A percentile compares a stretch with the other conserved stretches of the same genome.
Evolutionary conservation across 2,329 filamentous ascomycete species (phyloP).

Genomic region (Neofusicoccum ribis): DNA sequence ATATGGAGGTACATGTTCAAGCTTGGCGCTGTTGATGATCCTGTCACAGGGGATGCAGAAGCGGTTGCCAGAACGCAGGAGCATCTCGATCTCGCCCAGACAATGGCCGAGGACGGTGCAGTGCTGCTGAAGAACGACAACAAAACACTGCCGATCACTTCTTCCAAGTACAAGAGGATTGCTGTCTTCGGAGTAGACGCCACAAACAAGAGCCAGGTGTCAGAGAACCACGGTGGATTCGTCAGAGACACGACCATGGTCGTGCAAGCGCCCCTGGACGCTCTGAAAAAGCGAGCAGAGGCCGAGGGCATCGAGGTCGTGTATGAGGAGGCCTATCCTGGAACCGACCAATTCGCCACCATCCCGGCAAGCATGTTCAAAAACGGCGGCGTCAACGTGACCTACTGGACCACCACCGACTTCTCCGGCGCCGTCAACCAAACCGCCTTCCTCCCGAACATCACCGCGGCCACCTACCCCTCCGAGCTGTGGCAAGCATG

Average conservation of each 20-base stretch:
- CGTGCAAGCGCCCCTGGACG: background rate
- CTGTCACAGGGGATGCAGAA: conserved; percentile 29
- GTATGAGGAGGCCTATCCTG: too few species aligned
- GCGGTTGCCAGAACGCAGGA: conserved; percentile 17
- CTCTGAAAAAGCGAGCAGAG: too few species aligned
- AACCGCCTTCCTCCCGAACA: too few species aligned
- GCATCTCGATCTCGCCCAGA: conserved; percentile 25
- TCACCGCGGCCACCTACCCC: too few species aligned
- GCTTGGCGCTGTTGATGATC: conserved; percentile 47
- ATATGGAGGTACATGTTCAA: conserved; percentile 25
- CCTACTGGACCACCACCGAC: too few species aligned
- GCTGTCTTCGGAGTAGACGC: conserved; percentile 53
- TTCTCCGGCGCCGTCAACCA: too few species aligned
- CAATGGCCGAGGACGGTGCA: conserved; percentile 43
- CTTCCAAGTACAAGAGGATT: conserved; percentile 44
- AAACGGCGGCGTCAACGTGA: too few species aligned
- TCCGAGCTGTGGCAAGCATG: too few species aligned
- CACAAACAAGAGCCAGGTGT: too few species aligned
- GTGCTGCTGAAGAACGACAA: conserved; percentile 53
- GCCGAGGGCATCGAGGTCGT: too few species aligned
- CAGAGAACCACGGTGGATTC: conserved; percentile 34
- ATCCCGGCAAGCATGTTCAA: too few species aligned
- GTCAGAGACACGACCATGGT: conserved; percentile 46
- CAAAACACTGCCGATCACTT: conserved; percentile 53
- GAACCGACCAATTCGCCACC: too few species aligned